A percentile compares a stretch with the other conserved stretches of the same genome.
Conservation (phyloP, 305 asterid genomes). For the Salvia sclarea region DNA sequence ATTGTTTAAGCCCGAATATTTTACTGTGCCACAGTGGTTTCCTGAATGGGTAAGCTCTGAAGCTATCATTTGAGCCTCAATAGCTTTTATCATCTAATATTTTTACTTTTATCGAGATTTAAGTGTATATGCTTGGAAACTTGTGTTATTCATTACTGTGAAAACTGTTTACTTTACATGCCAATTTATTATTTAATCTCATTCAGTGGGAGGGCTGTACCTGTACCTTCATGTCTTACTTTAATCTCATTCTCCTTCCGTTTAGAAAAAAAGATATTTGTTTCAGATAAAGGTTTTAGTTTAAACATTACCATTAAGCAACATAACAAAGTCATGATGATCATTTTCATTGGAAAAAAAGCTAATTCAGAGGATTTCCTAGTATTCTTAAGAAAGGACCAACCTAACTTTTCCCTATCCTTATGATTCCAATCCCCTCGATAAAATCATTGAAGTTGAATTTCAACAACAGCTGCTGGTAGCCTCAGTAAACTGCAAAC, state of each 20-base stretch:
- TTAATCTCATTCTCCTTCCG: background rate
- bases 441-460: background rate
- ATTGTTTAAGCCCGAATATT: conserved; percentile 75
- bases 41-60: conserved; percentile 73
- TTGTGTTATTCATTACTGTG: background rate
- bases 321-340: conserved; percentile 3
- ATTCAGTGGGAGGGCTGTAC: background rate
- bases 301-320: background rate
- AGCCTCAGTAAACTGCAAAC: background rate
- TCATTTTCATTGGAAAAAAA: background rate
- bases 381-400: too few species aligned
- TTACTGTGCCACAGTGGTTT: conserved; percentile 63
- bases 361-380: background rate
- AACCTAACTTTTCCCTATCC: background rate
- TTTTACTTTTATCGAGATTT: background rate
- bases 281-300: background rate
- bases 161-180: conserved; percentile 1
- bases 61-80: conserved; percentile 4
- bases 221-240: background rate
- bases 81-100: conserved; percentile 8
- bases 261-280: background rate
- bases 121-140: conserved; percentile 12
- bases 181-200: conserved; percentile 10
- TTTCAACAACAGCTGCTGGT: too few species aligned
- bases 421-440: background rate